phyloP scores from a whole-genome alignment of 768 basidiomycete species.

The Trametes cingulata region DNA sequence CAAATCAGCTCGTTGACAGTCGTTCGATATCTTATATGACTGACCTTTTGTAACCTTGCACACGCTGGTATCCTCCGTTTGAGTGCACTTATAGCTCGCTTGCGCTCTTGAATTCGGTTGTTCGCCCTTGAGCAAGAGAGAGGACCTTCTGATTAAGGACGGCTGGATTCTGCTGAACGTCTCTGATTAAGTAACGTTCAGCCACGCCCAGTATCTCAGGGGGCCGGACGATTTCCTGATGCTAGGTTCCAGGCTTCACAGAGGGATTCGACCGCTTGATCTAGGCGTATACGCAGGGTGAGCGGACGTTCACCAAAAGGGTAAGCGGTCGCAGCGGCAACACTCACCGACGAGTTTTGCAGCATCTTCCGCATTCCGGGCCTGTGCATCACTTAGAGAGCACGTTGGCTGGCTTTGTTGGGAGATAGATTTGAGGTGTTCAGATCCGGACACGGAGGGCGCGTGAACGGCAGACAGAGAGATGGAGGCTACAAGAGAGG shows the following conservation, averaged over 20 bases:
- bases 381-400: conserved; percentile 47
- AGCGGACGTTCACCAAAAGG: conserved; percentile 13
- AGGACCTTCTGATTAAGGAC: no score
- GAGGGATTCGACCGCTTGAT: conserved; percentile 77
- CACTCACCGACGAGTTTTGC: conserved; percentile 69
- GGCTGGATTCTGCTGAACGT: no score
- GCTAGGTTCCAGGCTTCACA: conserved; percentile 79
- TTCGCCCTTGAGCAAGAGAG: no score
- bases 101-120: no score
- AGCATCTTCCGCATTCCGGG: conserved; percentile 66
- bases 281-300: conserved; percentile 37
- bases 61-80: no score
- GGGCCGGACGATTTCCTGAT: no score
- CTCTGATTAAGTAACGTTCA: no score
- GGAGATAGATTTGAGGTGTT: conserved; percentile 31
- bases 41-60: no score
- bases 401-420: conserved; percentile 39
- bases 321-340: background rate
- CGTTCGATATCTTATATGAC: no score
- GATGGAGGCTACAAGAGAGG: conserved; percentile 52
- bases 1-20: no score
- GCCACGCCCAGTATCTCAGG: no score
- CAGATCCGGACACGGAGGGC: conserved; percentile 37
- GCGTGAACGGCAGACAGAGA: conserved; percentile 38
- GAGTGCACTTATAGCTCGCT: no score